A percentile compares a stretch with the other conserved stretches of the same genome.
These are phyloP conservation scores for Candida stauntonica DNA, from an alignment of 805 yeast species.

Conservation along the genomic window DNA sequence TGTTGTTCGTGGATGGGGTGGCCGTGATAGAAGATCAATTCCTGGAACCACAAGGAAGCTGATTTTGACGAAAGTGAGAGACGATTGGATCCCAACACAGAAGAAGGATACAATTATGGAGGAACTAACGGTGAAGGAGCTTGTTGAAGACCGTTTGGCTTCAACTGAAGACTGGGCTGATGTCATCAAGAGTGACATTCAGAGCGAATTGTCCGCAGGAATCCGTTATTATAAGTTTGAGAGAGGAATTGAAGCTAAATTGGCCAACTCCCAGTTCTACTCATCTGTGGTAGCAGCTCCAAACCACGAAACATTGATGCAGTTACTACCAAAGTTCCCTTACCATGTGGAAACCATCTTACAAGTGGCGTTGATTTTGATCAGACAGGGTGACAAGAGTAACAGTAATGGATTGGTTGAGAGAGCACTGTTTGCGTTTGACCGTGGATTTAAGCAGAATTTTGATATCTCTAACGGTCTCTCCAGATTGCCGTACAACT, in stretches of 20 bases:
- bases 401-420: constrained; percentile 73
- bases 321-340: constrained; percentile 51
- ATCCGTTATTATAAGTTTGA: constrained; percentile 55
- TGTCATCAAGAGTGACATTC: constrained; percentile 39
- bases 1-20: constrained; percentile 80
- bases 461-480: constrained; percentile 51
- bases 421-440: constrained; percentile 73
- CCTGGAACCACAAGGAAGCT: constrained; percentile 74
- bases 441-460: constrained; percentile 61
- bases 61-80: constrained; percentile 64
- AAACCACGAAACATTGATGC: constrained; percentile 69
- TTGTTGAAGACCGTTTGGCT: constrained; percentile 32
- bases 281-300: constrained; percentile 68
- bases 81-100: constrained; percentile 74
- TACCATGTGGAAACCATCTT: constrained; percentile 76
- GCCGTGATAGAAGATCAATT: constrained; percentile 63
- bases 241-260: constrained; percentile 31
- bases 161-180: constrained; percentile 44
- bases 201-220: constrained; percentile 37
- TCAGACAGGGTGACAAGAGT: constrained; percentile 69
- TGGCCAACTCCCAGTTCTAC: constrained; percentile 45
- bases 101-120: constrained; percentile 60
- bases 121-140: constrained; percentile 39
- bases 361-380: constrained; percentile 69
- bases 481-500: constrained; percentile 70